Conservation (phyloP, 345 rosid genomes). For the Citrus sp. region DNA sequence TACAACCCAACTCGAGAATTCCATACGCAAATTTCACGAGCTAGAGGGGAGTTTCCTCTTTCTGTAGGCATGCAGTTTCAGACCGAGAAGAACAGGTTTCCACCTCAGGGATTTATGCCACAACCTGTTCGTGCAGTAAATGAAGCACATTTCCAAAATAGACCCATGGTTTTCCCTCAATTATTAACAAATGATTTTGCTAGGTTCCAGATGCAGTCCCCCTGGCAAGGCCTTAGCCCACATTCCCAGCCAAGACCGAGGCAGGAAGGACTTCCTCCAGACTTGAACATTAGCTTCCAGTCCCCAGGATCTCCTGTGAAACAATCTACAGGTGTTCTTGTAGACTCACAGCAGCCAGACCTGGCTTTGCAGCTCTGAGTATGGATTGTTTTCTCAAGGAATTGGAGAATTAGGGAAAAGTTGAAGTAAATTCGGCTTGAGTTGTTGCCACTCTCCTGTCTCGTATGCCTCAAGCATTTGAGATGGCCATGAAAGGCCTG, state of each 20-base stretch:
- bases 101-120: slow-evolving; percentile 54
- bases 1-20: slow-evolving; percentile 62
- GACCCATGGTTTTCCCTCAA: slow-evolving; percentile 55
- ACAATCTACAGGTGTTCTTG: slow-evolving; percentile 65
- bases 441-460: not conserved
- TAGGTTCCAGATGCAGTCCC: slow-evolving; percentile 57
- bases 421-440: slow-evolving; percentile 5
- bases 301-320: slow-evolving; percentile 84
- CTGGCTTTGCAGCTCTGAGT: slow-evolving; percentile 80
- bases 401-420: not conserved
- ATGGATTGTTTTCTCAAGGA: not conserved
- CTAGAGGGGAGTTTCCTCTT: slow-evolving; percentile 45
- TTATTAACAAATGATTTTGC: slow-evolving; percentile 49
- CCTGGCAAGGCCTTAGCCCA: slow-evolving; percentile 58
- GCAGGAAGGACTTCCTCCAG: slow-evolving; percentile 78
- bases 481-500: not conserved
- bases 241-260: slow-evolving; percentile 53
- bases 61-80: slow-evolving; percentile 49
- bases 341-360: slow-evolving; percentile 95
- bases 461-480: not conserved
- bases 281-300: slow-evolving; percentile 81
- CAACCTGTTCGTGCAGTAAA: slow-evolving; percentile 35
- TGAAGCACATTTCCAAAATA: slow-evolving; percentile 43
- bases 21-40: slow-evolving; percentile 41
- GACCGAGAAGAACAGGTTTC: slow-evolving; percentile 46